Base-by-base conservation (phyloP, 371 early-diverging fungal genomes). In the Rhizopus arrhizus region DNA sequence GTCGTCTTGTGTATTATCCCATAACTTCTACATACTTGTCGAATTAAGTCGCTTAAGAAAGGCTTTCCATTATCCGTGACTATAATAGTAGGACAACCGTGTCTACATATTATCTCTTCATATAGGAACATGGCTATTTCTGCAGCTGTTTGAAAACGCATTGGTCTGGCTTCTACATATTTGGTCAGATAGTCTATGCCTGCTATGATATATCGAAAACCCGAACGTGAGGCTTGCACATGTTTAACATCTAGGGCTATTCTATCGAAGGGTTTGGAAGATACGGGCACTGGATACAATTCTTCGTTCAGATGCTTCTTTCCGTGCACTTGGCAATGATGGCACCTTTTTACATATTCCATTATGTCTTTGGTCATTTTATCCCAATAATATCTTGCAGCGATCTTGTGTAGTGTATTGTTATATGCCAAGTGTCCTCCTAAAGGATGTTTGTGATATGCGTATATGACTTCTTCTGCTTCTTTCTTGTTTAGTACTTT, bases 111-210 rank as follows among this genome's bases (percentile, higher is more conserved):
- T 3, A 50, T 11, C 32, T 50, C 50, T 50, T 50, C 50, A 3
- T 50, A 50, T 3, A 50, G 13, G 15, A 50, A 50, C 0, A 22
- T 0, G 2, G 22, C 28, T 7, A 47, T 28, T 47, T 47, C 28
- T 3, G 28, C 1, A 0, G 47, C n/a, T 8, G 9, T 47, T 16
- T 47, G 47, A 22, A 28, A 47, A 3, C 47, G 2, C 22, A 28
- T 47, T n/a, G 53, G 15, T 6, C 53, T 10, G 10, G 42, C 56
- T 43, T 55, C 56, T 5, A 43, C 28, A 9, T 33, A 42, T 43
- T 55, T 55, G 0, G 66, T 66, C 0, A 63, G 42, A n/a, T 66
- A 66, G 12, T 66, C 70, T 2, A 66, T 53, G 0, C 64, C 64
- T 0, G 66, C 70, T 8, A 70, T 28, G 0, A 70, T 52, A 41